These are phyloP conservation scores for Arctium lappa DNA, from an alignment of 129 eudicot genomes.

Conservation along the genomic window DNA sequence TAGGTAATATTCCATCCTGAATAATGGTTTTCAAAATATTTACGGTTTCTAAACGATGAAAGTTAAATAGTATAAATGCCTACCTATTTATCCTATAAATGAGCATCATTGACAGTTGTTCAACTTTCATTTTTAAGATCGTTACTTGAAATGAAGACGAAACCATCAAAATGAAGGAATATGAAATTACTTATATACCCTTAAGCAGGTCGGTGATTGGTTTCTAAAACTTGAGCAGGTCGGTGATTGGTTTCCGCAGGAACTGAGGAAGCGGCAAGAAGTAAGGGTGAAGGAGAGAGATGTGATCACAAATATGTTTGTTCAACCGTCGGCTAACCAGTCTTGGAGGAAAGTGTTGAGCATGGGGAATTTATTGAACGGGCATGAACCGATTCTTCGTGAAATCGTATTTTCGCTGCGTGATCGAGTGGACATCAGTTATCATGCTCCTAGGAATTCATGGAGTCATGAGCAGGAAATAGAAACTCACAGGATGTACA, in stretches of 20 bases:
- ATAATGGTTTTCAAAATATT: not conserved
- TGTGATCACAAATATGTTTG: constrained; percentile 62
- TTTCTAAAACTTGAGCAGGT: not conserved
- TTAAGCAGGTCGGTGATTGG: not conserved
- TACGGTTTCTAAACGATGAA: not conserved
- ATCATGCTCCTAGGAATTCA: constrained; percentile 52
- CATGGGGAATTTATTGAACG: constrained; percentile 95
- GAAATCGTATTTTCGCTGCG: constrained; percentile 72
- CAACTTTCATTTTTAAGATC: not conserved
- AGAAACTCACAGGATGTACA: constrained; percentile 92
- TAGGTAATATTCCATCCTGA: not conserved
- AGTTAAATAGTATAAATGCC: too few species aligned
- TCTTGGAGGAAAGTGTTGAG: constrained; percentile 91
- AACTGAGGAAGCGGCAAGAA: constrained; percentile 50
- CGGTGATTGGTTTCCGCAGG: constrained; percentile 24
- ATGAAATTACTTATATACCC: too few species aligned
- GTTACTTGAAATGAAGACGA: too few species aligned
- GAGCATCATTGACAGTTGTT: not conserved
- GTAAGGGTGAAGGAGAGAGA: constrained; percentile 53
- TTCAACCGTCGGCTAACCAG: constrained; percentile 84
- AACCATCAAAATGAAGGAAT: not conserved
- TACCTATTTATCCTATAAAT: not conserved
- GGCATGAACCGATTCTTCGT: constrained; percentile 82
- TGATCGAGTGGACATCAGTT: constrained; percentile 60
- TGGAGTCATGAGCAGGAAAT: constrained; percentile 51